Base-by-base conservation (phyloP, 2,329 filamentous ascomycete species). In the Penicillium sp. region DNA sequence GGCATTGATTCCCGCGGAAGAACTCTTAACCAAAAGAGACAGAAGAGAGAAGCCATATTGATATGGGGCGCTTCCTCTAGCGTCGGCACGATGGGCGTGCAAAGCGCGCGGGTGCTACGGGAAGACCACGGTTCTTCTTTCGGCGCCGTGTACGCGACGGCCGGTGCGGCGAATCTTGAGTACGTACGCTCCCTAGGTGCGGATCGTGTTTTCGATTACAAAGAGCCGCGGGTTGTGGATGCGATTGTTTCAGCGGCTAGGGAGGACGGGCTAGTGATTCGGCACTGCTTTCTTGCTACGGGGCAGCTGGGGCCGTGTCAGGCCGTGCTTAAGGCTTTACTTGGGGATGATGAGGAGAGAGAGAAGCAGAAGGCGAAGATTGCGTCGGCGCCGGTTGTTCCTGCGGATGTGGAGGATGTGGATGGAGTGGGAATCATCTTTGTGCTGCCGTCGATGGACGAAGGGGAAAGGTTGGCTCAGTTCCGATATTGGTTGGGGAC, bases 51-150 rank as follows among this genome's bases (percentile, higher is more conserved):
- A 48, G 71, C 60, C 2, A 63, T 79, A 2, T 47, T 79, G 0
- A 67, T 79, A 30, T 79, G 76, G 77, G 76, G 77, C 1, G 76
- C 72, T 4, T 76, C 75, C 9, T 78, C 75, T 0, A 79, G 77
- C 41, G 72, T 79, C 1, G 77, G 76, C 1, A 75, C 70, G 0
- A 76, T 78, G 72, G 73, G 73, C 0, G 74, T 79, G 4, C 76
- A 78, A 56, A 70, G 48, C 2, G 75, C 70, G 7, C 67, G 68
- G 3, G 2, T 75, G 4, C 55, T 79, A 14, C 69, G 72, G 1
- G 61, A 73, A 9, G 65, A 76, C 49, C 52, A 5, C 1, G 47
- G 42, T 19, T 71, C 73, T 47, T 48, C 67, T 16, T 66, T 74
- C 39, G 69, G 68, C 0, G 71, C 73, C 2, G 76, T 78, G 4